Base-by-base conservation (phyloP, 2,329 filamentous ascomycete genomes). In the Fusarium euwallaceae region DNA sequence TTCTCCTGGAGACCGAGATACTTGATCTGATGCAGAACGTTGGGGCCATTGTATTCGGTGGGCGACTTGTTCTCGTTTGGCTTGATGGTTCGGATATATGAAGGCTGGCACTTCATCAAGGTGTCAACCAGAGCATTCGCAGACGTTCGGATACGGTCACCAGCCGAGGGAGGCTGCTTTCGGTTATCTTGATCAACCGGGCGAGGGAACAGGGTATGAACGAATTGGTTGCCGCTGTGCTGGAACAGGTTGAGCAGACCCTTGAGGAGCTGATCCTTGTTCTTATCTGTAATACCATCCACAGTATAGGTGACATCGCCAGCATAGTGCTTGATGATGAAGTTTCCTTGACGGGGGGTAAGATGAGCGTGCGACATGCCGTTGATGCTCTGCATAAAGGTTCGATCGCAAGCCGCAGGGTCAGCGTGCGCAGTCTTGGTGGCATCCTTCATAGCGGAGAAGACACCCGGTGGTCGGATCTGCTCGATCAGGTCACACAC, bases 1-100 rank as follows among this genome's bases (percentile, higher is more conserved):
- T 99, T 99, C 85, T 99, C 97, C 83, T 98, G 96, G n/a, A 99
- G 87, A 91, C 97, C 97, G 16, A 99, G 92, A 80, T 99, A 99
- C 82, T 99, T 98, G 88, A 98, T 95, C 82, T 99, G 97, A 88
- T 99, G 97, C 79, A 98, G 88, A 22, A 99, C 97, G 78, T 98
- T 98, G 34, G 92, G 91, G 22, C 90, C 89, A 78, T 98, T 98
- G 83, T 98, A 99, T 81, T 99, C 97, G 12, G 91, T 92, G 0
- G 95, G 93, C 4, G 95, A 98, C 84, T 98, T 99, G 87, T 98
- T 98, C 84, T 99, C 97, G 86, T 99, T 99, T 2, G 97, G 97
- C 85, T 99, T 99, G 86, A 99, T 98, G 1, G 97, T 99, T 82
- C 97, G 94, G 78, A 99, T 99, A 81, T 99, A 99, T 4, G 95